Base-by-base conservation (phyloP, 139 green algal genomes). In the Micractinium conductrix region DNA sequence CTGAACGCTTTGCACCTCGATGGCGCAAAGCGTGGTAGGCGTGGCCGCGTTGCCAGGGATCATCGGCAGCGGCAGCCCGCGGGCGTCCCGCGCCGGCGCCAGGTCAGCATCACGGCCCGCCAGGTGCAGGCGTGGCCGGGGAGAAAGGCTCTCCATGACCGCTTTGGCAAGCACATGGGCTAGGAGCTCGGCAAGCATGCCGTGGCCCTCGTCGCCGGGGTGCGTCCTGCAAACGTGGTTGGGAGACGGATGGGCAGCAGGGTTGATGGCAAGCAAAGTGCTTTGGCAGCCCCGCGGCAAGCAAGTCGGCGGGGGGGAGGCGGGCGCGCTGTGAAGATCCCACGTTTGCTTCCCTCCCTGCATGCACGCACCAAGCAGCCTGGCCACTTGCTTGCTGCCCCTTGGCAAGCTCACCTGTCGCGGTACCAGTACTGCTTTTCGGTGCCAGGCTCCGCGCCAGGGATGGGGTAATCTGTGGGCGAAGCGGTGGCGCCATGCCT, bases 41-140 rank as follows among this genome's bases (percentile, higher is more conserved):
- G 76, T 82, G 58, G 76, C 76, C 1, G 76, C 76, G 6, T 82
- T 82, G 22, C 76, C 76, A 4, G 76, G 76, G 4, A 82, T 58
- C 76, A 82, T 82, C 19, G 76, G 76, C 76, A 82, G 76, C 16
- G 76, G 76, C 55, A 82, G 76, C 10, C 76, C 76, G 42, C 72
- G 50, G 14, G 42, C 58, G 38, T 82, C 76, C 12, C 48, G 76
- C 2, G 58, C 76, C 0, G 26, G 30, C 9, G 76, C n/a, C 76
- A 82, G 37, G 58, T 82, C 76, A 16, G 76, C 76, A 7, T 70
- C 42, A 0, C 76, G 58, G 8, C 55, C 16, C 0, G 58, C 58
- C 76, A 82, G 58, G 55, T 82, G 76, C 38, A 82, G 76, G 6
- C 42, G 58, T 8, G 76, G 76, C 14, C 76, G 76, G 0, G 76